Evolutionary conservation across 1,139 yeast genomes (phyloP).

Genomic region (Zygosaccharomyces pseudobailii): DNA sequence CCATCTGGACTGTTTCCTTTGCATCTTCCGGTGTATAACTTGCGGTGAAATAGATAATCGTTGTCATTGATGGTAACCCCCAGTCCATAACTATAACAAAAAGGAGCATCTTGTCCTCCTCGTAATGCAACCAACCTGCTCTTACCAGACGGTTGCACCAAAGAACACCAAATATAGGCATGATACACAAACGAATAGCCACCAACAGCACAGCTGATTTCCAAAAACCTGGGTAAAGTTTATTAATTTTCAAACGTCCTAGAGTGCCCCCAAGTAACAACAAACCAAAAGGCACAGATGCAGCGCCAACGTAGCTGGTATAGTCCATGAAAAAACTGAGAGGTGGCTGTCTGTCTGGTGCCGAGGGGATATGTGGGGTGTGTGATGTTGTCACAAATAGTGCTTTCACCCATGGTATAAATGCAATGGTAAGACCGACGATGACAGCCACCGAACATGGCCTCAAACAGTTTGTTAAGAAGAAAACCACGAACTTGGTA

Average conservation of each 20-base stretch:
- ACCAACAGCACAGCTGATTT: slow-evolving; percentile 47
- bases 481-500: slow-evolving; percentile 31
- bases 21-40: slow-evolving; percentile 61
- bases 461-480: slow-evolving; percentile 57
- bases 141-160: slow-evolving; percentile 47
- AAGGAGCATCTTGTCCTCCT: slow-evolving; percentile 50
- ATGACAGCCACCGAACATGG: slow-evolving; percentile 69
- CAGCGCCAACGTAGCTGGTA: slow-evolving; percentile 73
- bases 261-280: slow-evolving; percentile 80
- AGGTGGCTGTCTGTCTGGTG: slow-evolving; percentile 84
- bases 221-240: slow-evolving; percentile 70
- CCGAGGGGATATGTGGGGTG: slow-evolving; percentile 46
- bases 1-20: slow-evolving; percentile 63
- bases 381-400: slow-evolving; percentile 50
- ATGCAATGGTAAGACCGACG: slow-evolving; percentile 57
- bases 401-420: slow-evolving; percentile 85
- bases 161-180: slow-evolving; percentile 60
- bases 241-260: slow-evolving; percentile 58
- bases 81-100: slow-evolving; percentile 66
- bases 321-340: slow-evolving; percentile 79
- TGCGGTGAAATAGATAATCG: slow-evolving; percentile 69
- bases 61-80: slow-evolving; percentile 70
- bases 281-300: slow-evolving; percentile 85
- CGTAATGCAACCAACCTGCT: slow-evolving; percentile 46
- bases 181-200: slow-evolving; percentile 44